Percentiles rank a stretch among this genome's conserved stretches.
These are phyloP conservation scores for Passiflora organensis DNA, from an alignment of 345 rosid genomes.

Conservation along the genomic window DNA sequence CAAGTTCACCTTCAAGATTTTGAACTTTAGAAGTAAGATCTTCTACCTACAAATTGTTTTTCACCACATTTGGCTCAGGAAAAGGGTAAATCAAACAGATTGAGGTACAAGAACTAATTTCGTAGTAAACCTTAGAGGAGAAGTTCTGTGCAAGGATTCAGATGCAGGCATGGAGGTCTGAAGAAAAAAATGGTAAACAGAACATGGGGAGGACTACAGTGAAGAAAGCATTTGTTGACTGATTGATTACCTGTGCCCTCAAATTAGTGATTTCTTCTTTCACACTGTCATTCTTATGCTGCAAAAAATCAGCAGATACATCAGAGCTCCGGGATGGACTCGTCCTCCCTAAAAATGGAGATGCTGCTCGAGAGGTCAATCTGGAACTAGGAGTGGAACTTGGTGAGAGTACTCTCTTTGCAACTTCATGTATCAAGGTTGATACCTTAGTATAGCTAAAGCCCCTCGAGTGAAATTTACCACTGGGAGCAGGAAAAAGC, in stretches of 20 bases:
- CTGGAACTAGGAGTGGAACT: conserved; percentile 38
- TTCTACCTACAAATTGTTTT: conserved; percentile 53
- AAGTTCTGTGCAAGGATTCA: background rate
- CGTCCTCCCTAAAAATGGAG: conserved; percentile 46
- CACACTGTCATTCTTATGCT: conserved; percentile 38
- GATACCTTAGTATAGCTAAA: conserved; percentile 31
- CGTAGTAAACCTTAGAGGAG: no score
- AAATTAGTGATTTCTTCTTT: conserved; percentile 49
- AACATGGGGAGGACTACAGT: background rate
- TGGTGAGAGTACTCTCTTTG: conserved; percentile 34
- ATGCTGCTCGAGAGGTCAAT: conserved; percentile 31
- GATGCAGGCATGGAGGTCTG: background rate
- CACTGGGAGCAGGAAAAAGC: conserved; percentile 37
- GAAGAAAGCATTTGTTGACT: background rate
- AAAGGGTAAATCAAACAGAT: no score
- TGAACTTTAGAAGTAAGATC: conserved; percentile 52
- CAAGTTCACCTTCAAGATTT: conserved; percentile 70
- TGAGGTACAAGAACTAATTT: no score
- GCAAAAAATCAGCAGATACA: conserved; percentile 42
- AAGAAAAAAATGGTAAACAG: background rate
- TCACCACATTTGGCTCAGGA: no score
- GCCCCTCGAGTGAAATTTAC: conserved; percentile 30
- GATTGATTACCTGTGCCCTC: conserved; percentile 64
- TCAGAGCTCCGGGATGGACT: conserved; percentile 49
- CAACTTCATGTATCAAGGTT: conserved; percentile 23